Evolutionary conservation across 2,329 filamentous ascomycete genomes (phyloP), one percentile per base, ranked within the genome.

Genomic region (Sarocladium oryzae): DNA sequence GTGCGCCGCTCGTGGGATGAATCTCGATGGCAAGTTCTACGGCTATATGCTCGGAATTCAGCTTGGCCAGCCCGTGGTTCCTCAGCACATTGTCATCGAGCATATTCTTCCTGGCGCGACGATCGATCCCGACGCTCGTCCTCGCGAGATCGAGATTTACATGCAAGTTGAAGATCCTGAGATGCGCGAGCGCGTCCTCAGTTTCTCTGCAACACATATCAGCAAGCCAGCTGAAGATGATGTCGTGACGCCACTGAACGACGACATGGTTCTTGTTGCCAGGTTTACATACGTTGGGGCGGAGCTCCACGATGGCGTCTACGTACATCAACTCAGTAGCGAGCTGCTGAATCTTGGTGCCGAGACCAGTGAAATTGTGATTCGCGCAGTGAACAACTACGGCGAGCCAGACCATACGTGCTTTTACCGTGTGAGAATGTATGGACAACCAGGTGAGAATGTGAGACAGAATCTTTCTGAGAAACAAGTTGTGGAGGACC

Each of bases 91-190:
- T 2, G 81, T 88, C 1, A 65, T 92, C 38, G 88, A 92, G 61
- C 86, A 91, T 63, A 83, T 89, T 52, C 70, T 81, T 2, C 74
- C 76, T 6, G 71, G 73, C 1, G 81, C 82, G 2, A 85, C 83
- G 0, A 72, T 82, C 7, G 76, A 85, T 43, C 78, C 84, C 0
- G 75, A 71, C 13, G 71, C 82, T 2, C 82, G 82, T 28, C 88
- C 88, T 0, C 75, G 71, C 49, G 73, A 85, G 2, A 78, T 92
- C 52, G 87, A 92, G 62, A 64, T 92, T 8, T 88, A 85, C 76
- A 82, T 77, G 4, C 71, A 75, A 35, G 76, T 85, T 53, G 70
- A 74, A 16, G 74, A 83, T 41, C 46, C 66, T 21, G 61, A 56
- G 2, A 58, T 72, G 23, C 72, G 69, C 30, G 60, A 68, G 23